These are phyloP conservation scores for Quercus phellos DNA, from an alignment of 331 rosid species.

Conservation along the genomic window DNA sequence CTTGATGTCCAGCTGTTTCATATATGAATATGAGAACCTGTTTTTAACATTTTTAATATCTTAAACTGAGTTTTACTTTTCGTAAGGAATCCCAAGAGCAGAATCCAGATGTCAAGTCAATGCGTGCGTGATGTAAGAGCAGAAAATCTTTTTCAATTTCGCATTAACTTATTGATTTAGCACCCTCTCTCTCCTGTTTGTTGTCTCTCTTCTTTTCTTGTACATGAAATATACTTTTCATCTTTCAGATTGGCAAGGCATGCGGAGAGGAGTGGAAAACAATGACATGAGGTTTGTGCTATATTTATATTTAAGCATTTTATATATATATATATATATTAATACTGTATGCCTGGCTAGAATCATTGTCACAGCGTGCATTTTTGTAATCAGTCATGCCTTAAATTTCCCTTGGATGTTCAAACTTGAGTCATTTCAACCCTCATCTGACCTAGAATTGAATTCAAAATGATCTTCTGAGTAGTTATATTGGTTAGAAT, in stretches of 20 bases:
- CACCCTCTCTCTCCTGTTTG: background rate
- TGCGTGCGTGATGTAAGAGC: conserved; percentile 79
- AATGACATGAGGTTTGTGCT: conserved; percentile 67
- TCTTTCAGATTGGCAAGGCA: conserved; percentile 80
- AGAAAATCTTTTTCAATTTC: background rate
- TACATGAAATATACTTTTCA: background rate
- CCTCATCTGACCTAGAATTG: background rate
- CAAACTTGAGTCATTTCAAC: background rate
- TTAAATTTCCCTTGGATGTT: background rate
- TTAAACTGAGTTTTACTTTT: conserved; percentile 35
- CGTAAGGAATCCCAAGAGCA: conserved; percentile 75
- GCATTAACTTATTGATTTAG: background rate
- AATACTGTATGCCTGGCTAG: background rate
- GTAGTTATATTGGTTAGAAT: background rate
- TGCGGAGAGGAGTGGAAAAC: conserved; percentile 96
- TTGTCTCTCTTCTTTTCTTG: background rate
- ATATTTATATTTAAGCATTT: background rate
- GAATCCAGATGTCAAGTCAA: conserved; percentile 81
- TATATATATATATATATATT: background rate
- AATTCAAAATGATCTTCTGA: background rate
- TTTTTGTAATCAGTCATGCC: background rate
- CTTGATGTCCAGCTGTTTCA: conserved; percentile 18
- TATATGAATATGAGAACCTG: background rate
- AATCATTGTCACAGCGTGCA: background rate
- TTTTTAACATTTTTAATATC: conserved; percentile 1